Evolutionary conservation across 208 protist species (phyloP), one percentile per base, ranked within the genome.

Genomic region (Endotrypanum monterogeii): DNA sequence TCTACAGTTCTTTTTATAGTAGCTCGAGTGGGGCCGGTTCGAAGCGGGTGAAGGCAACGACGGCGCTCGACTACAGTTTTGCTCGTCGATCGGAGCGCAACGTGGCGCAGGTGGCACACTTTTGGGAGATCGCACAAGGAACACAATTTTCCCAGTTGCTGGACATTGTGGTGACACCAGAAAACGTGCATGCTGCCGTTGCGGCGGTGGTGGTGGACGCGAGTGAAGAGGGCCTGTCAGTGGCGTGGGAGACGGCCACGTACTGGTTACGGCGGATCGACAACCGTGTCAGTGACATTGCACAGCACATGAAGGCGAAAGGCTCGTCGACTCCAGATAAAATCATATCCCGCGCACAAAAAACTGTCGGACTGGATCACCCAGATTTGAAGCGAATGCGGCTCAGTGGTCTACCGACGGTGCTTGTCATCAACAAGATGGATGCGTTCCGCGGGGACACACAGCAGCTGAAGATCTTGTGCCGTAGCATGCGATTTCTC

Each of bases 81-180:
- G 87, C 85, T 16, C 78, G 86, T n/a, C 90, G 90, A 35, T 83
- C 71, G n/a, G 93, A 98, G 56, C 84, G 91, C 5, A 90, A 93
- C 52, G 74, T 89, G 39, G 82, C 87, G 23, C 89, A 95, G 77
- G 82, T 96, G 25, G 92, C 93, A 0, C 92, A 98, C 76, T 95
- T 98, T 67, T 98, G 93, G 93, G 93, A 98, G 70, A 83, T 98
- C 37, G 94, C 89, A 23, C 91, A 96, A 71, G 93, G 92, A 8
- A 89, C 71, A 61, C 87, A 96, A 51, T 77, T 98, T 32, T 76
- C 86, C 25, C 85, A 93, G 73, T 82, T 98, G 68, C 82, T 90
- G 12, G 92, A 98, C n/a, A 89, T 97, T 46, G 89, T 96, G 12
- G 60, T 98, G 12, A 94, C 85, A 4, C 83, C 93, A 11, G 93